Evolutionary conservation across 257 asterid species (phyloP).

Genomic region (Ligustrum vulgare): DNA sequence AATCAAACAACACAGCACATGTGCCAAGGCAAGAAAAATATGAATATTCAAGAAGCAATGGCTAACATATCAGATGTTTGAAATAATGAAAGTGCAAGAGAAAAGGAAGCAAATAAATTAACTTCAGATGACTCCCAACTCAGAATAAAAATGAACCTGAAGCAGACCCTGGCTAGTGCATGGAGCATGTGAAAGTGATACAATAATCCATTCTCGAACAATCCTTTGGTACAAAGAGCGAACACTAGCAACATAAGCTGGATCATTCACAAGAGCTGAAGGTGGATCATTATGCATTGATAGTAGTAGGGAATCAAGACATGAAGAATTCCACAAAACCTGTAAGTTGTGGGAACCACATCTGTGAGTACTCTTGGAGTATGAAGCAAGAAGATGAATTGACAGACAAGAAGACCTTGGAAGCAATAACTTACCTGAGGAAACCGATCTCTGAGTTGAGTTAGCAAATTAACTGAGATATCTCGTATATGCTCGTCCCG

Average conservation of each 20-base stretch:
- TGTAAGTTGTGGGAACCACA: constrained; percentile 36
- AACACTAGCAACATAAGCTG: constrained; percentile 83
- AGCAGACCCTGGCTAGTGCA: constrained; percentile 99
- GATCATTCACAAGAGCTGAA: constrained; percentile 86
- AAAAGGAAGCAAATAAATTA: constrained; percentile 11
- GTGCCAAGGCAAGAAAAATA: neutral
- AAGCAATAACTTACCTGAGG: constrained; percentile 65
- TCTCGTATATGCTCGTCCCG: constrained; percentile 92
- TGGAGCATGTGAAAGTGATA: constrained; percentile 97
- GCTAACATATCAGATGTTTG: neutral
- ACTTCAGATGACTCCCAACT: constrained; percentile 13
- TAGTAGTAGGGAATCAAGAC: constrained; percentile 83
- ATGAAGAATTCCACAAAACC: constrained; percentile 91
- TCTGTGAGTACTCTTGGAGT: constrained; percentile 23
- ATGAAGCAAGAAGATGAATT: constrained; percentile 27
- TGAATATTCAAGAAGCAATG: neutral
- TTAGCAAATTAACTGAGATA: constrained; percentile 74
- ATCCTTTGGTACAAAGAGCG: constrained; percentile 89
- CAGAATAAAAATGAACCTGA: constrained; percentile 59
- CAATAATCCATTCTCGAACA: constrained; percentile 90
- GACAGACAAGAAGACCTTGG: constrained; percentile 21
- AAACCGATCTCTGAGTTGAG: constrained; percentile 86
- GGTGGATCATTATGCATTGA: constrained; percentile 91
- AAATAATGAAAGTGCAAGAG: neutral
- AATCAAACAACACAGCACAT: neutral